Conservation (phyloP, 2,329 filamentous ascomycete species). For the Neobulgaria alba region DNA sequence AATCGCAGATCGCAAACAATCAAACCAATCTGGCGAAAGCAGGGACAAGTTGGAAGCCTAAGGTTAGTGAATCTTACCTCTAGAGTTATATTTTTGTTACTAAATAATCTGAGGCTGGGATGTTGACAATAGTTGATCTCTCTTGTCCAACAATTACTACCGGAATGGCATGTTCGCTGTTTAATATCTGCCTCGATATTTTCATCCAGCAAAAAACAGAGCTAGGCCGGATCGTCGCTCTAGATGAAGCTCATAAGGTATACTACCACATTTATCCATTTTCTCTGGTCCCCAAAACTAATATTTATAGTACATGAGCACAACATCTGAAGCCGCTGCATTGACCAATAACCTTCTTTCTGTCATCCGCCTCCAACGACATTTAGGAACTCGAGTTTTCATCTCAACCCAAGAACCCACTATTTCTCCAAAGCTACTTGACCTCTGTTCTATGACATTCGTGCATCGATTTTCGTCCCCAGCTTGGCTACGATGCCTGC, state of each 20-base stretch:
- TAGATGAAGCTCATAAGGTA: conserved; percentile 73
- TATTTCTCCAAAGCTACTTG: conserved; percentile 58
- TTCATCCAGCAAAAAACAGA: conserved; percentile 48
- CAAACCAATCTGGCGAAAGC: not conserved
- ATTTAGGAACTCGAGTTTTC: conserved; percentile 56
- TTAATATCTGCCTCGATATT: conserved; percentile 60
- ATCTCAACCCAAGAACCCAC: conserved; percentile 75
- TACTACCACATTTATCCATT: not conserved
- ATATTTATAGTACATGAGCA: conserved; percentile 46
- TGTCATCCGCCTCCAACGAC: conserved; percentile 62
- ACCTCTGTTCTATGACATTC: conserved; percentile 62
- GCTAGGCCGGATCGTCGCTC: conserved; percentile 52
- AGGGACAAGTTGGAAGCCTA: conserved; percentile 20
- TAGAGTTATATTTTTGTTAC: not conserved
- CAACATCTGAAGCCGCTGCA: conserved; percentile 41
- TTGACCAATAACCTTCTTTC: conserved; percentile 55
- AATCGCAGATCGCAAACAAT: conserved; percentile 5
- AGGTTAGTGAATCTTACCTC: not conserved
- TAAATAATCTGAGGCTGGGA: not conserved
- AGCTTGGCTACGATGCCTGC: conserved; percentile 40
- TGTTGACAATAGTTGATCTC: conserved; percentile 60
- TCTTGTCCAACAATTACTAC: conserved; percentile 63
- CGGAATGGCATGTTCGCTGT: conserved; percentile 60
- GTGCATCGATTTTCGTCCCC: conserved; percentile 65
- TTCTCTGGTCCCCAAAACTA: not conserved